phyloP scores from a whole-genome alignment of 2,329 filamentous ascomycete genomes.

The Sporothrix brunneoviolacea region DNA sequence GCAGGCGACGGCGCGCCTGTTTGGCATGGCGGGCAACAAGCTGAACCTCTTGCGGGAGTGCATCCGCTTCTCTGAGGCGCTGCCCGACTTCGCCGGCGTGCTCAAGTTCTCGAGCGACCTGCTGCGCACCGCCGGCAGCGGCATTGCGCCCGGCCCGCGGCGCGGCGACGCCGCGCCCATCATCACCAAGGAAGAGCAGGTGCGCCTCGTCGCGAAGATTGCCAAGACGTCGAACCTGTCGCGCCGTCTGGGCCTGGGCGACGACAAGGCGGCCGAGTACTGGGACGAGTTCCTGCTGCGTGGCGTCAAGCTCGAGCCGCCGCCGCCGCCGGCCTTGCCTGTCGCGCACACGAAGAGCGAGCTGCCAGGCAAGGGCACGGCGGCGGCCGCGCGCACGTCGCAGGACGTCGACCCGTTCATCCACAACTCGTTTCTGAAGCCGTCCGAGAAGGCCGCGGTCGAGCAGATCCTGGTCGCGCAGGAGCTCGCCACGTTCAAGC shows the following conservation, averaged over 20 bases:
- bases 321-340: conserved; percentile 53
- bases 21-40: conserved; percentile 75
- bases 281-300: conserved; percentile 96
- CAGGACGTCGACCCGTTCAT: conserved; percentile 78
- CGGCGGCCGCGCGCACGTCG: conserved; percentile 41
- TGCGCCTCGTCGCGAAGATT: conserved; percentile 77
- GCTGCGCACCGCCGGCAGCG: conserved; percentile 72
- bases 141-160: conserved; percentile 65
- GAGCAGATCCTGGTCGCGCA: conserved; percentile 70
- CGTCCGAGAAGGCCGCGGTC: conserved; percentile 49
- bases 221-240: conserved; percentile 75
- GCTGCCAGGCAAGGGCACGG: conserved; percentile 45
- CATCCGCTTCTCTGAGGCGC: conserved; percentile 86
- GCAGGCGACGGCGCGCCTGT: conserved; percentile 54
- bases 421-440: conserved; percentile 85
- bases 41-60: conserved; percentile 82
- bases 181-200: conserved; percentile 75
- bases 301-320: conserved; percentile 62
- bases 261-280: conserved; percentile 69
- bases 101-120: conserved; percentile 79
- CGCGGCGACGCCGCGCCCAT: conserved; percentile 63
- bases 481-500: conserved; percentile 68
- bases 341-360: conserved; percentile 57
- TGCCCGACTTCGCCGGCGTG: conserved; percentile 89
- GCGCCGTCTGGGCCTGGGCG: conserved; percentile 61